Evolutionary conservation across 306 rosid species (phyloP), one percentile per base, ranked within the genome.

Genomic region (Luffa aegyptiaca): DNA sequence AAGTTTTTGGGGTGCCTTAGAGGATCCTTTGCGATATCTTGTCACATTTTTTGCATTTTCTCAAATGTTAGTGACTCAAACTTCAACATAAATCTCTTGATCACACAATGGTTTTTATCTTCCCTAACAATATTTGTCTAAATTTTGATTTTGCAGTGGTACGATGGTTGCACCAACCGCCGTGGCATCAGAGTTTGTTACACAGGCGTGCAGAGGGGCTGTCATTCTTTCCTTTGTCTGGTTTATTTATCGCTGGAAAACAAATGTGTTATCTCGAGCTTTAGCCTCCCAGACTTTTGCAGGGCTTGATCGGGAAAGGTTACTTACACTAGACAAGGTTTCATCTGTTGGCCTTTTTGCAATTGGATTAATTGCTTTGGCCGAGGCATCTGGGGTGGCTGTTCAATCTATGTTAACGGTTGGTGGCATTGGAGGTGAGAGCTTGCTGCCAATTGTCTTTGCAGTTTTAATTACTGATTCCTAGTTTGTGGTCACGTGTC

Each of bases 331-430:
- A 35, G 97, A 93, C 81, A 91, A 88, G 81, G 79, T 95, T 65
- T 89, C 94, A 37, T 90, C 97, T 16, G 80, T 93, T 87, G 99
- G 97, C 46, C 88, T 95, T 74, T 90, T 90, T 85, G 87, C 83
- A 65, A 88, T 93, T 76, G 99, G 97, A 76, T 20, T 89, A 70
- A 93, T 95, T 96, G 93, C 99, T 84, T 85, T 92, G 64, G 92
- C 97, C 13, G 97, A 93, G 91, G 97, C 99, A 73, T 91, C 94
- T 87, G 97, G 97, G 39, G 96, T 93, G 88, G 96, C 97, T 65
- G 96, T 90, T 86, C 93, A 91, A 37, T 95, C 99, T 82, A 78
- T 95, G 77, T 78, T 93, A 78, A 95, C 97, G 5, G 94, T 93
- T 84, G 99, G 99, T 84, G 99, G 97, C 42, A 90, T 95, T 66